Percentiles rank a stretch among this genome's conserved stretches.
Evolutionary conservation across 305 asterid genomes (phyloP).

Genomic region (Salvia sclarea): DNA sequence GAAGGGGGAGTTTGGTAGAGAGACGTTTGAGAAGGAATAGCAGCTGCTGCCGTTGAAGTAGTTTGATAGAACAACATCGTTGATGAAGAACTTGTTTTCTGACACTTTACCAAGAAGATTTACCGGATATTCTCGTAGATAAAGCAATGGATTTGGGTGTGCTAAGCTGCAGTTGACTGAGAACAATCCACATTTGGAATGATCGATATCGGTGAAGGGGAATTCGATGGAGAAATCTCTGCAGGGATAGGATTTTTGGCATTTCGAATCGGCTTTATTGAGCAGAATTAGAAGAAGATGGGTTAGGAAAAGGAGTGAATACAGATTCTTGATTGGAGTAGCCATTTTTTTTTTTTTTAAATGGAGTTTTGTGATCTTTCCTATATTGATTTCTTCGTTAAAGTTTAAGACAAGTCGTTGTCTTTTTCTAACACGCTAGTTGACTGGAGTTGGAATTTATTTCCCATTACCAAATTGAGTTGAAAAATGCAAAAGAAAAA

Average conservation of each 20-base stretch:
- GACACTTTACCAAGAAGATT: background rate
- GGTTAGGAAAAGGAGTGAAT: background rate
- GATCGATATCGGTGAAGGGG: constrained; percentile 10
- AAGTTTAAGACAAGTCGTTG: background rate
- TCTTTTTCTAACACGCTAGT: background rate
- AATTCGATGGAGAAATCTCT: constrained; percentile 24
- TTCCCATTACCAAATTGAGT: background rate
- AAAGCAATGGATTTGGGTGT: background rate
- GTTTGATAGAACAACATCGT: background rate
- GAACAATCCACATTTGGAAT: constrained; percentile 27
- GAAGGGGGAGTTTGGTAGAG: background rate
- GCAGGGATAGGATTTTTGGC: constrained; percentile 30
- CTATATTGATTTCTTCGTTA: background rate
- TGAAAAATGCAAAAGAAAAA: too few relatives aligned
- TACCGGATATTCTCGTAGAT: background rate
- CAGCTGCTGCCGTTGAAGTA: background rate
- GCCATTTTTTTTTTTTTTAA: too few relatives aligned
- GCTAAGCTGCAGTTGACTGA: background rate
- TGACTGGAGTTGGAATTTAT: constrained; percentile 4
- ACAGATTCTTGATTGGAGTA: background rate
- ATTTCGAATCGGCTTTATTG: constrained; percentile 23
- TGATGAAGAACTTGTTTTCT: background rate
- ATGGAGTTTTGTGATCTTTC: background rate
- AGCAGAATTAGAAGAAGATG: constrained; percentile 5
- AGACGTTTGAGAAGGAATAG: background rate